phyloP scores from a whole-genome alignment of 768 basidiomycete genomes.

The Lactarius psammicola region DNA sequence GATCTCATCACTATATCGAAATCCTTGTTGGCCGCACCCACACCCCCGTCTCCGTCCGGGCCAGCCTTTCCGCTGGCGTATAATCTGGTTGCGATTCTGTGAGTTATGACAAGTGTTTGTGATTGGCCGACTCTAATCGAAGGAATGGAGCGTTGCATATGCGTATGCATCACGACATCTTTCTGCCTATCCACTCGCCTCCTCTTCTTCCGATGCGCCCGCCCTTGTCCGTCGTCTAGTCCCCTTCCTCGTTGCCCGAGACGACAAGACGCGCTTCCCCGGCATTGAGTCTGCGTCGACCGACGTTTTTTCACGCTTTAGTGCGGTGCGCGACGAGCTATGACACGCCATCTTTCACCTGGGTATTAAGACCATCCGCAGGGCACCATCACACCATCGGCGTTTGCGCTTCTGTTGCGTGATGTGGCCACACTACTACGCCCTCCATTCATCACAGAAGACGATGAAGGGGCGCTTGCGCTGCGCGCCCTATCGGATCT shows the following conservation, averaged over 20 bases:
- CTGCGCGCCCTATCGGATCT: constrained; percentile 51
- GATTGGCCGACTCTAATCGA: neutral
- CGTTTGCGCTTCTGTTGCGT: constrained; percentile 52
- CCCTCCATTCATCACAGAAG: constrained; percentile 40
- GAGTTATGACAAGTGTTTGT: constrained; percentile 33
- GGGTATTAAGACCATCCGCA: neutral
- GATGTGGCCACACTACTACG: constrained; percentile 56
- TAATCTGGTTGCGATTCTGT: constrained; percentile 71
- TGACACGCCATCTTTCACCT: neutral
- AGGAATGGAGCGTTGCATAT: constrained; percentile 57
- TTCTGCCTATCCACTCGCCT: constrained; percentile 55
- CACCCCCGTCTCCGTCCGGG: constrained; percentile 32
- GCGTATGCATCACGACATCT: constrained; percentile 63
- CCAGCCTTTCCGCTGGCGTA: constrained; percentile 48
- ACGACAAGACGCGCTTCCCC: constrained; percentile 52
- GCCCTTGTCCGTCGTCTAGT: constrained; percentile 50
- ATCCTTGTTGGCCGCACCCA: constrained; percentile 41
- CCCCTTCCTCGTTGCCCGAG: constrained; percentile 64
- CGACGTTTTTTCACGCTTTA: constrained; percentile 65
- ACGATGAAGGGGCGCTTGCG: constrained; percentile 20
- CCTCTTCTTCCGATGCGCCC: constrained; percentile 43
- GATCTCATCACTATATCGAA: constrained; percentile 45
- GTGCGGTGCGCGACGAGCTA: constrained; percentile 42
- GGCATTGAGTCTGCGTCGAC: constrained; percentile 53
- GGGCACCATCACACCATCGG: constrained; percentile 39